phyloP scores from a whole-genome alignment of 106 monocot genomes.

The Posidonia australis region DNA sequence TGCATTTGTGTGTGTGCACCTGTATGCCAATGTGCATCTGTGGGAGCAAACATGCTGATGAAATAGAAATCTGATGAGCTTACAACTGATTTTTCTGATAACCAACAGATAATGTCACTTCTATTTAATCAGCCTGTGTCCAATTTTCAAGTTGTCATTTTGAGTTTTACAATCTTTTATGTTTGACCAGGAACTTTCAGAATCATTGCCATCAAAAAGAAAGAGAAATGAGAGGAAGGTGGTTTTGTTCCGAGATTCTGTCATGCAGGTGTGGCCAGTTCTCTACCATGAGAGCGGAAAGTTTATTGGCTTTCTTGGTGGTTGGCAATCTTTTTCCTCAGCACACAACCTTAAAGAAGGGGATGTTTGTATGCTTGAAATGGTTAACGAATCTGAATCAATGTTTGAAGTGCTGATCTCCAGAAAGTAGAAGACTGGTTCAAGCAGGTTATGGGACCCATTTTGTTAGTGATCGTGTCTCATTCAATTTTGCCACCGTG shows the following conservation, averaged over 20 bases:
- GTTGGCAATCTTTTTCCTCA: conserved; percentile 27
- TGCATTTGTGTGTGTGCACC: neutral
- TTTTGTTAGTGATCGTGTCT: too few relatives aligned
- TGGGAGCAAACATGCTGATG: neutral
- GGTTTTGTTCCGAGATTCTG: conserved; percentile 22
- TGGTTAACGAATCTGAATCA: conserved; percentile 2
- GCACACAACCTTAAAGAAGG: conserved; percentile 22
- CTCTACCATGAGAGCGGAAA: conserved; percentile 23
- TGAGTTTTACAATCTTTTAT: neutral
- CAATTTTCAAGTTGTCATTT: too few relatives aligned
- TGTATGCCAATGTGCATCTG: neutral
- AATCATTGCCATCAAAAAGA: conserved; percentile 6
- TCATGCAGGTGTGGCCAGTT: conserved; percentile 22
- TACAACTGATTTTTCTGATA: neutral
- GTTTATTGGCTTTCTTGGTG: conserved; percentile 27
- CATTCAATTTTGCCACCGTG: too few relatives aligned
- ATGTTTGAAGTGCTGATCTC: conserved; percentile 12
- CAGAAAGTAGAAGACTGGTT: conserved; percentile 1
- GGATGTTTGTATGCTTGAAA: conserved; percentile 24
- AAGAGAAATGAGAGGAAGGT: conserved; percentile 13
- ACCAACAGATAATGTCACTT: neutral
- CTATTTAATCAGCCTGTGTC: too few relatives aligned
- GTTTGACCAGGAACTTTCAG: conserved; percentile 17
- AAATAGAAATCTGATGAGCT: neutral
- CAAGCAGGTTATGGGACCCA: neutral